Base-by-base conservation (phyloP, 192 early-diverging fungal species). In the Linnemannia elongata region DNA sequence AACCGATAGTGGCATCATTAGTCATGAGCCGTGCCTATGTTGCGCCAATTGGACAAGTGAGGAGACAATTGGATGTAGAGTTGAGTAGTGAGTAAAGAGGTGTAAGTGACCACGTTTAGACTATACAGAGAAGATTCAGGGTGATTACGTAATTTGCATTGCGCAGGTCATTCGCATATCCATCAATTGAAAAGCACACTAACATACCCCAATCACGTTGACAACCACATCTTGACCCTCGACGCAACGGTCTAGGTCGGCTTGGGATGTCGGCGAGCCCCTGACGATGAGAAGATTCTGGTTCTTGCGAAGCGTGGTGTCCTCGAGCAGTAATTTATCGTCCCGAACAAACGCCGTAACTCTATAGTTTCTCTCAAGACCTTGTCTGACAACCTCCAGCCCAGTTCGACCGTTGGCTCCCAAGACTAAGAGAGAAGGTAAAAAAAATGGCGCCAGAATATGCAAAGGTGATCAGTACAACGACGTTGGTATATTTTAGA, bases 151-250 rank as follows among this genome's bases (percentile, higher is more conserved):
- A 66, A 66, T 66, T 30, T 66, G 12, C 60, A 66, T 66, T 33
- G 9, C 3, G 30, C 60, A 66, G 35, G 60, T 30, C 60, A 66
- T 8, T 9, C 6, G 27, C 12, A 74, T 47, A 75, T 38, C 12
- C 8, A 2, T 41, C 10, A 44, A 30, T 22, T 71, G 38, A 33
- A 75, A 71, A 55, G 24, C 17, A 69, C 13, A 57, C 63, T 2
- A 1, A 72, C 74, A 69, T 78, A 83, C 85, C 63, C 84, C 82
- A 76, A 89, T 79, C 57, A 86, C 79, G 69, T 89, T 89, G 44
- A 89, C 80, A 20, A 89, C 80, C 10, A 83, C 89, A 84, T 89
- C 89, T 17, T 89, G 84, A 2, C 79, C 82, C 69, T 89, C 89
- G 17, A 89, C 78, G 41, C 85, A 86, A 18, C 86, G 71, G 36